These are phyloP conservation scores for Panaeolus papilionaceus DNA, from an alignment of 768 basidiomycete genomes.

Conservation along the genomic window DNA sequence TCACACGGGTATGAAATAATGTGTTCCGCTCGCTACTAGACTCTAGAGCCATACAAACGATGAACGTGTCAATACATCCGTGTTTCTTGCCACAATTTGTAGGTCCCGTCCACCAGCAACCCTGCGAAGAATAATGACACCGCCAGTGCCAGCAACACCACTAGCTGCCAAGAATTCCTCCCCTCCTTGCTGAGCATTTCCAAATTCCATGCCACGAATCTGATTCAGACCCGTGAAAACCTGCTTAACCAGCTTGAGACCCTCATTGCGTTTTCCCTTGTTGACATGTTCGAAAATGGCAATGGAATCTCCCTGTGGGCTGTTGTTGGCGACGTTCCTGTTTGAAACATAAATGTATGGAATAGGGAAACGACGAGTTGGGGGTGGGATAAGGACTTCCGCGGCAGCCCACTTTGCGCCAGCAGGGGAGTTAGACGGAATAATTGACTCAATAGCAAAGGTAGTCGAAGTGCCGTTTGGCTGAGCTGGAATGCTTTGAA, in stretches of 20 bases:
- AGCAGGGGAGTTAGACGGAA: constrained; percentile 44
- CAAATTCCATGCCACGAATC: constrained; percentile 71
- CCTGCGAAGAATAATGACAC: constrained; percentile 63
- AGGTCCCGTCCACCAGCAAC: constrained; percentile 61
- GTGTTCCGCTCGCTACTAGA: background rate
- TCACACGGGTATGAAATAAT: background rate
- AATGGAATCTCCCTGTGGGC: constrained; percentile 63
- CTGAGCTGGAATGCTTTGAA: constrained; percentile 60
- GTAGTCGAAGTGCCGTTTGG: constrained; percentile 57
- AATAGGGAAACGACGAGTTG: constrained; percentile 49
- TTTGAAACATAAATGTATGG: constrained; percentile 73
- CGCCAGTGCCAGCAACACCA: constrained; percentile 57
- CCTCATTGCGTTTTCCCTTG: constrained; percentile 36
- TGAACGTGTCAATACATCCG: constrained; percentile 55
- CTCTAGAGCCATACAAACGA: constrained; percentile 55
- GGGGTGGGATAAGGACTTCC: constrained; percentile 66
- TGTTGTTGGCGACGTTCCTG: constrained; percentile 57
- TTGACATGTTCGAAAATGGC: constrained; percentile 62
- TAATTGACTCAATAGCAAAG: constrained; percentile 55
- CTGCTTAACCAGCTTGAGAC: constrained; percentile 47
- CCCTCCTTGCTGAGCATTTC: constrained; percentile 47
- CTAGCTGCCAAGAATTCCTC: constrained; percentile 59
- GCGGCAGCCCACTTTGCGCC: constrained; percentile 54
- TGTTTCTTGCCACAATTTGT: constrained; percentile 57
- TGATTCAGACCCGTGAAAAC: constrained; percentile 72